These are phyloP conservation scores for Apiospora marii DNA, from an alignment of 2,329 filamentous ascomycete genomes.

Conservation along the genomic window DNA sequence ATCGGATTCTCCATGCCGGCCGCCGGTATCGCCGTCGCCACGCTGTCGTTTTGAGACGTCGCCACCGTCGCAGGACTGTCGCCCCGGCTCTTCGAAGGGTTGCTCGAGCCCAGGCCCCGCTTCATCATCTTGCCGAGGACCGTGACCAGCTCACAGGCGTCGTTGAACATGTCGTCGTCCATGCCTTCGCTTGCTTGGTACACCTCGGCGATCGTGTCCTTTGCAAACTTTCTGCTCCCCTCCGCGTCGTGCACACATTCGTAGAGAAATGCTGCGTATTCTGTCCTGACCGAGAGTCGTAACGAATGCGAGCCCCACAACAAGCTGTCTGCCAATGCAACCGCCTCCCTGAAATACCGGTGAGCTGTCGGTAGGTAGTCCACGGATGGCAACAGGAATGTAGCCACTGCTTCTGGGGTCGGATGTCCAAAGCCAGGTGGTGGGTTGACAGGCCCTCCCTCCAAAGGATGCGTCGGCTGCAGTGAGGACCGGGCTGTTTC, in stretches of 20 bases:
- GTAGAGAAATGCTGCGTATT: constrained; percentile 92
- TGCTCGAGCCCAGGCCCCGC: constrained; percentile 61
- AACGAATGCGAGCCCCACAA: constrained; percentile 91
- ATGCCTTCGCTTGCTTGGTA: constrained; percentile 92
- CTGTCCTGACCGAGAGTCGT: constrained; percentile 87
- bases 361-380: constrained; percentile 87
- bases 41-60: constrained; percentile 32
- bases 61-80: constrained; percentile 32
- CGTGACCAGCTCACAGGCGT: constrained; percentile 87
- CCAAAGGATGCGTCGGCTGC: constrained; percentile 57
- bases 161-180: constrained; percentile 94
- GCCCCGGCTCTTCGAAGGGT: constrained; percentile 28
- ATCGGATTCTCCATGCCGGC: constrained; percentile 37
- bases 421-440: constrained; percentile 61
- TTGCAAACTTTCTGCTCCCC: constrained; percentile 77
- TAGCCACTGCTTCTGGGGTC: constrained; percentile 57
- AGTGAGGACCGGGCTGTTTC: constrained; percentile 53
- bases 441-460: constrained; percentile 65
- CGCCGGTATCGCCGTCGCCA: constrained; percentile 33
- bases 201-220: constrained; percentile 85
- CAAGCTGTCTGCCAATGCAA: constrained; percentile 74
- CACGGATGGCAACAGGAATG: constrained; percentile 80
- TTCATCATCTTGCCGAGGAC: constrained; percentile 90
- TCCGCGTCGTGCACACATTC: constrained; percentile 88
- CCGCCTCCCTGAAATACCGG: constrained; percentile 81